These are phyloP conservation scores for Boletus rufocinnamomeus DNA, from an alignment of 768 basidiomycete species.

Conservation along the genomic window DNA sequence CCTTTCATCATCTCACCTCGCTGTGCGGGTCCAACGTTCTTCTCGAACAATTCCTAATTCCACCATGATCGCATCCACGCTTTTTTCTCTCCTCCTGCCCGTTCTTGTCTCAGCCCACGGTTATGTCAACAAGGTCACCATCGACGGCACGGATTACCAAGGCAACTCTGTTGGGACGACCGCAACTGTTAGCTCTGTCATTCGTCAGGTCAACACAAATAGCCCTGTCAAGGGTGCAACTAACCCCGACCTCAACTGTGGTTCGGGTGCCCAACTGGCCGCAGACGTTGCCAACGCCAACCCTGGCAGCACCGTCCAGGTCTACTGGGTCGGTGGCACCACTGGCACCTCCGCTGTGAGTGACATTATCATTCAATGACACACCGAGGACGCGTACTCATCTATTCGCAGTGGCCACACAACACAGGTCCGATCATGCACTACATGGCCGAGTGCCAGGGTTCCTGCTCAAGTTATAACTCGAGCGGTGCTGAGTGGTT, in stretches of 20 bases:
- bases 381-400: not conserved
- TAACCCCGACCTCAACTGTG: slow-evolving; percentile 61
- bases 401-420: slow-evolving; percentile 46
- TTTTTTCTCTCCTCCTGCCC: slow-evolving; percentile 25
- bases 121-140: slow-evolving; percentile 27
- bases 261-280: slow-evolving; percentile 50
- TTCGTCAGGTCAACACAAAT: slow-evolving; percentile 46
- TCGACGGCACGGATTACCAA: slow-evolving; percentile 31
- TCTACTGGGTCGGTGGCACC: slow-evolving; percentile 51
- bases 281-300: slow-evolving; percentile 51
- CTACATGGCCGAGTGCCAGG: slow-evolving; percentile 67
- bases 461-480: slow-evolving; percentile 57
- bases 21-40: slow-evolving; percentile 22
- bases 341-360: slow-evolving; percentile 36
- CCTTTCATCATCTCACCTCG: slow-evolving; percentile 12
- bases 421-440: slow-evolving; percentile 68
- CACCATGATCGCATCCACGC: slow-evolving; percentile 18
- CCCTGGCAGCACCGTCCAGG: slow-evolving; percentile 54
- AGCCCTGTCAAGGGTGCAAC: slow-evolving; percentile 55
- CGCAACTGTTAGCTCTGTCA: slow-evolving; percentile 34
- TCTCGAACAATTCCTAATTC: not conserved
- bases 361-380: not conserved
- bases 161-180: slow-evolving; percentile 34
- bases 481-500: slow-evolving; percentile 63
- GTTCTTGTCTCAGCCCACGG: slow-evolving; percentile 33